Conservation (phyloP, 176 grass and related monocot species). For the Eleusine coracana region DNA sequence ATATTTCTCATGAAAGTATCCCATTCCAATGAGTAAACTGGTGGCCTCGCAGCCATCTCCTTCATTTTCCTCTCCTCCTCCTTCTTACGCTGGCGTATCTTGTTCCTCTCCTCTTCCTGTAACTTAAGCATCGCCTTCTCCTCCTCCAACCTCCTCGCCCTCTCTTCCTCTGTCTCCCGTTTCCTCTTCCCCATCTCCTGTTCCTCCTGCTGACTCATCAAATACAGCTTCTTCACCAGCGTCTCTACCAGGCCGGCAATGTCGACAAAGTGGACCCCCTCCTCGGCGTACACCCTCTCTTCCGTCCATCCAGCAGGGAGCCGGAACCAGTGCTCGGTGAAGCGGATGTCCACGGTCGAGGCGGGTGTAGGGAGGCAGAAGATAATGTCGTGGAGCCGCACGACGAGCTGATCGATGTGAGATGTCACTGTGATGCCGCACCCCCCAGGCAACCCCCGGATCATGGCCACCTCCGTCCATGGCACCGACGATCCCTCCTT, state of each 20-base stretch:
- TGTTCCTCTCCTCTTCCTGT: background rate
- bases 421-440: background rate
- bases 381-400: constrained; percentile 17
- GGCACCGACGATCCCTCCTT: background rate
- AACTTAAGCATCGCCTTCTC: background rate
- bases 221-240: background rate
- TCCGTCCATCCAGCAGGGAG: constrained; percentile 12
- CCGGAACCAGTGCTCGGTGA: background rate
- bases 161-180: constrained; percentile 15
- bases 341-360: background rate
- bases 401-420: background rate
- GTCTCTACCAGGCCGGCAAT: background rate
- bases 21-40: background rate
- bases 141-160: background rate
- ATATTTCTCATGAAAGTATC: background rate
- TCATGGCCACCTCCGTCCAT: background rate
- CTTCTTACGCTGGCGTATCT: background rate
- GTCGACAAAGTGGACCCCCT: background rate
- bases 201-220: background rate
- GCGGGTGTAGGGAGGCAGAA: background rate
- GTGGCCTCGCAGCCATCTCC: background rate
- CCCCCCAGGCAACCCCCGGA: background rate
- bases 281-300: constrained; percentile 10
- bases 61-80: background rate
- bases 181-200: background rate